Base-by-base conservation (phyloP, 1,284 basidiomycete genomes). In the Tremellales sp. region DNA sequence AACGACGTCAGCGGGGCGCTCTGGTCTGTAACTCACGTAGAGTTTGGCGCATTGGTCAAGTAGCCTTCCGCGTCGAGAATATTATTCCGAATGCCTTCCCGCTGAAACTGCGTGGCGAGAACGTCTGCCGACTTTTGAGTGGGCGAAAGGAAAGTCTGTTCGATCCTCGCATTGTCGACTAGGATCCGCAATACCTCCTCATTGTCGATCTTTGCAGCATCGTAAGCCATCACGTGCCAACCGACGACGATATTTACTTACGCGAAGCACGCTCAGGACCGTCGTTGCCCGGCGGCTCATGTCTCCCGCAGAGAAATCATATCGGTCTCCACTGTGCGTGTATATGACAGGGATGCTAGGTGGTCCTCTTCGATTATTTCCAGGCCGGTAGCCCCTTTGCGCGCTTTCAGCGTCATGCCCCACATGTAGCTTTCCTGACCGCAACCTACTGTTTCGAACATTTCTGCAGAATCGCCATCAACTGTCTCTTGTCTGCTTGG, bases 261-360 rank as follows among this genome's bases (percentile, higher is more conserved):
- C 91, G 25, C 87, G 82, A 5, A 97, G 77, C n/a, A 85, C 86
- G 19, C 90, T 85, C 25, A 94, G 76, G 24, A 94, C 79, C 3
- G 93, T 97, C 9, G 81, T 70, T 42, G 84, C 71, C 56, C 21
- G 78, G 76, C 16, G 84, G 82, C 66, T 89, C 83, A 58, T 37
- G 51, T 72, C 66, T 43, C 88, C 85, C 1, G 58, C 50, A 35
- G 77, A 78, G 60, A 80, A 93, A 61, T 92, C 86, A 63, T 89
- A 91, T 21, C 84, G 49, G 63, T 94, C 90, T 25, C 77, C 81
- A 44, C 80, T 75, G 27, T 79, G 77, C 38, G 84, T n/a, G n/a
- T n/a, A n/a, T n/a, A n/a, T n/a, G n/a, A n/a, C n/a, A n/a, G n/a
- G 81, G 53, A 87, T 77, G 51, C 92, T 80, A 3, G 74, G 73